These are phyloP conservation scores for Inga oerstediana DNA, from an alignment of 306 rosid species.

Conservation along the genomic window DNA sequence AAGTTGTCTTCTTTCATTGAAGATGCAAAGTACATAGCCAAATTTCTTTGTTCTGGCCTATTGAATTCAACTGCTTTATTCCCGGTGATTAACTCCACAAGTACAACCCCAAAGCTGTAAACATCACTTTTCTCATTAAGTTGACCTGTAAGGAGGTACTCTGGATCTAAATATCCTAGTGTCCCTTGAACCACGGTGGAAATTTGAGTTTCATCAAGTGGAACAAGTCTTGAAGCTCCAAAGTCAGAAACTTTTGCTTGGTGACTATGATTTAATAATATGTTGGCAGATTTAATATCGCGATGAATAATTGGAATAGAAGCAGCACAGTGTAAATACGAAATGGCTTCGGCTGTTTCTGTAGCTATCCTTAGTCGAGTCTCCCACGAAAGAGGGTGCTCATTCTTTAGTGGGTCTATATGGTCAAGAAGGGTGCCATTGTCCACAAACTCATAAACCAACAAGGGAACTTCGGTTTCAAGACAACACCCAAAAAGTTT, in stretches of 20 bases:
- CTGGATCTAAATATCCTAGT: neutral
- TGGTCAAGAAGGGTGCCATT: neutral
- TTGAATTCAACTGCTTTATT: neutral
- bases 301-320: constrained; percentile 43
- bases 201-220: constrained; percentile 43
- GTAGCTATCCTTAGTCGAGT: constrained; percentile 22
- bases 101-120: no score
- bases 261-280: constrained; percentile 30
- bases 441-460: neutral
- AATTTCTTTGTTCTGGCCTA: neutral
- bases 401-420: neutral
- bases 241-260: constrained; percentile 15
- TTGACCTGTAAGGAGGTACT: neutral
- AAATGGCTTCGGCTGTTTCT: constrained; percentile 30
- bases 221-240: constrained; percentile 52
- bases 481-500: neutral
- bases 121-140: neutral
- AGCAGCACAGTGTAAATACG: constrained; percentile 39
- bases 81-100: neutral
- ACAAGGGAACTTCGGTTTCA: neutral
- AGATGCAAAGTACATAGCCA: constrained; percentile 14
- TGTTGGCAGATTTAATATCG: constrained; percentile 42
- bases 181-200: constrained; percentile 23
- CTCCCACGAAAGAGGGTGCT: neutral
- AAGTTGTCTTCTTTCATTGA: neutral